Evolutionary conservation across 2,329 filamentous ascomycete species (phyloP), one percentile per base, ranked within the genome.

Genomic region (Dactylellina sp.): DNA sequence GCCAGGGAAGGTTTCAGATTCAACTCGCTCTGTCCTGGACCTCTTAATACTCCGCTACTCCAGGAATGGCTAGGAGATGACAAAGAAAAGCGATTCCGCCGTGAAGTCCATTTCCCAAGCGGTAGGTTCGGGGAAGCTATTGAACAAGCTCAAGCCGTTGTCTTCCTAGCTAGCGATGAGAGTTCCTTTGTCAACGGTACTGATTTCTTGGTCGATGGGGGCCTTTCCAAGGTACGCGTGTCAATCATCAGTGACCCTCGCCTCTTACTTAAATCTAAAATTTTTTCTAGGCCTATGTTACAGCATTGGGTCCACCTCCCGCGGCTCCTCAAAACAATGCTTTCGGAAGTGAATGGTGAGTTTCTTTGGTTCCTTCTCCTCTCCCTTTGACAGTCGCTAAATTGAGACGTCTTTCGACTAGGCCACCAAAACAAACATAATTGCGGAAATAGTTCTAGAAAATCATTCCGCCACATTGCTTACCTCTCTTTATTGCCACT

Each of bases 11-110:
- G 92, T 46, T 96, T 88, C 84, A 87, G 93, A 75, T 97, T 97
- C 86, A 97, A 97, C 83, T 88, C 88, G 49, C 84, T 97, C 55
- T 97, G 93, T 82, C 93, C 93, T 3, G 93, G 93, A 22, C 93
- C 93, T 1, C 85, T 97, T 77, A 97, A 97, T 85, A 97, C 93
- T 0, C 92, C 93, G 24, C 86, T 97, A 28, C 85, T 97, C 61
- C 93, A 97, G 84, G 91, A 97, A 82, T 97, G 92, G 92, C 88
- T 97, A 20, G 93, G 93, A 75, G 91, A 95, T 78, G 93, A 97
- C 83, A 80, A 88, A 80, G 87, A 87, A 75, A 97, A 97, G 86
- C 88, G 93, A 32, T 84, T 88, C 79, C 86, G 93, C 50, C 90
- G 93, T 66, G 92, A 96, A 84, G 86, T 97, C 20, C 93, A 97